A percentile compares a stretch with the other conserved stretches of the same genome.
Conservation (phyloP, 75 land plant genomes). For the Adiantum capillusveneris region DNA sequence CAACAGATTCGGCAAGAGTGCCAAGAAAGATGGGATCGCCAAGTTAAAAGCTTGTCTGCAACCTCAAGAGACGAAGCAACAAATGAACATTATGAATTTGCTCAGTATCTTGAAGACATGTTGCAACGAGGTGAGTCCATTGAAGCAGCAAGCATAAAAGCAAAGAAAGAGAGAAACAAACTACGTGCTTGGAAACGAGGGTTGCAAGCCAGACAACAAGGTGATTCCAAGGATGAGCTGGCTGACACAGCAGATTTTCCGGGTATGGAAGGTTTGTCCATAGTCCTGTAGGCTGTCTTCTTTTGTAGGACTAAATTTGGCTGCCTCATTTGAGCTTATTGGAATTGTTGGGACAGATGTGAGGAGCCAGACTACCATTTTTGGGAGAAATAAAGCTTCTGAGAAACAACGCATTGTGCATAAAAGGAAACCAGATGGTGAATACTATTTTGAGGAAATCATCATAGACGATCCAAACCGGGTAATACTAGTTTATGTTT, state of each 20-base stretch:
- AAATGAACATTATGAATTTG: conserved; percentile 94
- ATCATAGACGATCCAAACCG: no score
- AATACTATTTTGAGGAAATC: no score
- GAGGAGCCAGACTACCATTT: no score
- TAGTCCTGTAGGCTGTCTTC: no score
- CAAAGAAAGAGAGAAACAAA: conserved; percentile 47
- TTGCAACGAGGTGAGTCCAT: conserved; percentile 80
- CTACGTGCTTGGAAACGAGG: conserved; percentile 63
- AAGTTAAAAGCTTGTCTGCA: conserved; percentile 73
- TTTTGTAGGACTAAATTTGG: no score
- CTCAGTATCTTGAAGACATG: conserved; percentile 91
- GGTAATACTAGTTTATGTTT: no score
- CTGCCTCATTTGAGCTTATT: no score
- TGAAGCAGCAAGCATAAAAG: conserved; percentile 28
- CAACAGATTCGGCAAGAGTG: conserved; percentile 94
- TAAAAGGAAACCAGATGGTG: no score
- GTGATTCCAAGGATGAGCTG: conserved; percentile 89
- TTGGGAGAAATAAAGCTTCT: no score
- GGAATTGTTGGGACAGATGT: no score
- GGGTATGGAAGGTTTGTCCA: no score
- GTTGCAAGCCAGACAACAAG: conserved; percentile 58
- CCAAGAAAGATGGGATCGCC: conserved; percentile 96
- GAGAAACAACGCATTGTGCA: no score
- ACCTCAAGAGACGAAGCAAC: conserved; percentile 75
- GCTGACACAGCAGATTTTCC: conserved; percentile 88